Base-by-base conservation (phyloP, 805 yeast genomes). In the Starmerella khaoyaiensis region DNA sequence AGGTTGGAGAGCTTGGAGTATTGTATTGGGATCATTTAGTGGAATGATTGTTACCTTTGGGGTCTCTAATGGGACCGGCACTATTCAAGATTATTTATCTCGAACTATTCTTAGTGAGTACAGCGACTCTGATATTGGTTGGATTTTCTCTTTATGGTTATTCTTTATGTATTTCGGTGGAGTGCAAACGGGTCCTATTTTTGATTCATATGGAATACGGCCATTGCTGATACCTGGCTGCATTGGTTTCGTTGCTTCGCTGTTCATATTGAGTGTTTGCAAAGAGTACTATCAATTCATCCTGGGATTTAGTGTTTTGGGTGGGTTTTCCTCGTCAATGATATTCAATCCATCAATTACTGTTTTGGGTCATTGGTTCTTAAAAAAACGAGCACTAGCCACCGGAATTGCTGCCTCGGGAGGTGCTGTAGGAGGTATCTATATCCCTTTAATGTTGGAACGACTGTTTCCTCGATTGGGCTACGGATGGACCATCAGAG, bases 391-490 rank as follows among this genome's bases (percentile, higher is more conserved):
- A 43, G 80, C 77, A 1, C 53, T 64, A 36, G 79, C 76, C 4
- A 60, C 74, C 17, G 80, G 82, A 0, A 44, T 74, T 2, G 74
- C 77, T 3, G 68, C 75, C 39, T 55, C 72, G 12, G 83, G 82
- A 4, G 82, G 81, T 1, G 69, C 79, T 3, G 55, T 72, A 3
- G 83, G 82, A 1, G 84, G 83, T 4, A 61, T 74, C 5, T 50
- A 72, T 5, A 68, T 72, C 49, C 81, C 84, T 1, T 54, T 76
- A 22, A 57, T 72, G 54, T 54, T 77, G 40, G 56, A 68, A 38
- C 51, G 60, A 10, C 53, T 72, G 33, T 70, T 69, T 46, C 51
- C 59, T 2, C 51, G 53, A 11, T 31, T 70, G 12, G 82, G 83
- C 1, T 77, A 63, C 51, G 65, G 60, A 2, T 75, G 80, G 79